Evolutionary conservation across 1,284 basidiomycete genomes (phyloP).

Genomic region (Malassezia obtusa): DNA sequence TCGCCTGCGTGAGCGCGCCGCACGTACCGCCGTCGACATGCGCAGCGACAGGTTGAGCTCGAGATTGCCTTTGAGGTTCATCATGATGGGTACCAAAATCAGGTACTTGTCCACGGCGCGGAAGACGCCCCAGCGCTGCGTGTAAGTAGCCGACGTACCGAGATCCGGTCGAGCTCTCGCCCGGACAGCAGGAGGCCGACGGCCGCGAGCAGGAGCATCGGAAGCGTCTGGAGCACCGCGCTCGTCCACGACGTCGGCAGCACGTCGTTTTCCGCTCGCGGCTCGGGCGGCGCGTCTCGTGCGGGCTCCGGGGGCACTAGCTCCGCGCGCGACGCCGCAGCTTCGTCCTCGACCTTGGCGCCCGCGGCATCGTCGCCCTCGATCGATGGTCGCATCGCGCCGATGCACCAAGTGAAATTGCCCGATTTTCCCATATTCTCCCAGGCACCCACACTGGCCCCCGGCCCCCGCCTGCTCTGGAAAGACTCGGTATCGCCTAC

Average conservation of each 20-base stretch:
- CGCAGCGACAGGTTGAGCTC: slow-evolving; percentile 69
- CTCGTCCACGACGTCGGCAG: not conserved
- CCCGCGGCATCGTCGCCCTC: not conserved
- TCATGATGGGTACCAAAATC: slow-evolving; percentile 85
- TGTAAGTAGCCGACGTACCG: not conserved
- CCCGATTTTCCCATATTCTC: no score
- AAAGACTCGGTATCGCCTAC: no score
- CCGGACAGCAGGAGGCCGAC: slow-evolving; percentile 12
- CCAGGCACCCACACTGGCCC: no score
- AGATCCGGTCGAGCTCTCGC: slow-evolving; percentile 5
- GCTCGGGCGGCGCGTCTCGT: no score
- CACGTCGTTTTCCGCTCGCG: no score
- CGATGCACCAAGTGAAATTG: not conserved
- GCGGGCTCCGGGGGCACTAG: no score
- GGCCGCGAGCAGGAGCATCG: slow-evolving; percentile 9
- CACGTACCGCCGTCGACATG: slow-evolving; percentile 50
- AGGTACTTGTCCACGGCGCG: slow-evolving; percentile 79
- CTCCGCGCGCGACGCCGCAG: not conserved
- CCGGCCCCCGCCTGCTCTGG: no score
- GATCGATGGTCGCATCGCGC: not conserved
- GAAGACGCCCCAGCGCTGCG: slow-evolving; percentile 67
- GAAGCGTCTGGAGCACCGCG: slow-evolving; percentile 1
- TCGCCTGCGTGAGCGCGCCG: slow-evolving; percentile 49
- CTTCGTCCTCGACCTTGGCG: not conserved
- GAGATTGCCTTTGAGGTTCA: slow-evolving; percentile 92